These are phyloP conservation scores for Chlorella vulgaris DNA, from an alignment of 139 green algal species.

Conservation along the genomic window DNA sequence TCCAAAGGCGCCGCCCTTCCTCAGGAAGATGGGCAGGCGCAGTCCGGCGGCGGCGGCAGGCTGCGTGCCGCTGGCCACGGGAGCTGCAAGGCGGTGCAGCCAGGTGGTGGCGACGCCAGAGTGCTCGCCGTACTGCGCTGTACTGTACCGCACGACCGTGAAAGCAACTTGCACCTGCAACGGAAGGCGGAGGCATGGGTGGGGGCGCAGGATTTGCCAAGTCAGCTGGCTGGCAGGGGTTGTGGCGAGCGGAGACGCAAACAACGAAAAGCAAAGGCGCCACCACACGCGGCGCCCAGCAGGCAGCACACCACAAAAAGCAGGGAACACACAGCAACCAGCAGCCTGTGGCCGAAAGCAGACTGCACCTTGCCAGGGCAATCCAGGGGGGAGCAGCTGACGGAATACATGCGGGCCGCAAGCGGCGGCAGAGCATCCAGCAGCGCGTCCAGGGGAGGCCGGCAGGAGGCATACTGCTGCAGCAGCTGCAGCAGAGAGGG, in stretches of 20 bases:
- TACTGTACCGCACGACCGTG: constrained; percentile 71
- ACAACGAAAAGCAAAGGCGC: no score
- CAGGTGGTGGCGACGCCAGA: constrained; percentile 83
- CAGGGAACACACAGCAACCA: background rate
- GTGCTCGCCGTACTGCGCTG: constrained; percentile 45
- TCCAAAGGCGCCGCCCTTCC: constrained; percentile 57
- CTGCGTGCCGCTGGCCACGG: background rate
- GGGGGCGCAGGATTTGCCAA: no score
- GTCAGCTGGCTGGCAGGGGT: no score
- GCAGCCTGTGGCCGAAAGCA: background rate
- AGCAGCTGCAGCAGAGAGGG: constrained; percentile 86
- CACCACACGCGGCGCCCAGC: no score
- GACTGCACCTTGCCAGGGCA: constrained; percentile 12
- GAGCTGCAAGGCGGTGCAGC: constrained; percentile 63
- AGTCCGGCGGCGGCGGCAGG: background rate
- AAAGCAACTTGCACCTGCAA: constrained; percentile 69
- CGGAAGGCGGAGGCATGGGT: background rate
- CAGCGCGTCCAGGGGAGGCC: constrained; percentile 76
- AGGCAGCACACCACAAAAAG: background rate
- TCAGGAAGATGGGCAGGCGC: constrained; percentile 34
- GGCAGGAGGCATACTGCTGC: constrained; percentile 72
- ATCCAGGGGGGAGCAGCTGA: constrained; percentile 64
- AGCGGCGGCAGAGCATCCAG: constrained; percentile 84
- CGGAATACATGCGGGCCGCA: constrained; percentile 87
- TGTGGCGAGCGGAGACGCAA: background rate